These are phyloP conservation scores for Halophytophthora batemanensis DNA, from an alignment of 352 stramenopile genomes.

Conservation along the genomic window DNA sequence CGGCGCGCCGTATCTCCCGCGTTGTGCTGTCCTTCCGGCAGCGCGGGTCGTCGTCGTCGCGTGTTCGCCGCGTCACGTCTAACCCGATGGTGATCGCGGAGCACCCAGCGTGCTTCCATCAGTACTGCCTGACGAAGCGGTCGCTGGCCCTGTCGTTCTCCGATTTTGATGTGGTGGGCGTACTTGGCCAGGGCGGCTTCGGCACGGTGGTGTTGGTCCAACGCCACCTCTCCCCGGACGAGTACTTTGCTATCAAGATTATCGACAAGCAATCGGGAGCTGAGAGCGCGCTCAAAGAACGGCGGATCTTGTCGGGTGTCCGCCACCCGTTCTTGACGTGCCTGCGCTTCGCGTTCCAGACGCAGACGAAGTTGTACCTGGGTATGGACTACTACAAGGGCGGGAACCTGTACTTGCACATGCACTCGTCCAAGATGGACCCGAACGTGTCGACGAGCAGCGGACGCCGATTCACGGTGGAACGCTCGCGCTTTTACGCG, in stretches of 20 bases:
- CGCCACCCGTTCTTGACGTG: slow-evolving; percentile 80
- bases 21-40: slow-evolving; percentile 83
- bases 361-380: slow-evolving; percentile 76
- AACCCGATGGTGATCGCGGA: slow-evolving; percentile 79
- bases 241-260: slow-evolving; percentile 88
- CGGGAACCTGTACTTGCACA: slow-evolving; percentile 84
- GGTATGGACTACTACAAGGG: slow-evolving; percentile 86
- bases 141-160: slow-evolving; percentile 81
- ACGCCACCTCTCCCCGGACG: slow-evolving; percentile 66
- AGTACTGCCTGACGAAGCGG: slow-evolving; percentile 80
- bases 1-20: slow-evolving; percentile 77
- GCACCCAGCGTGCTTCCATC: slow-evolving; percentile 77
- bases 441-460: slow-evolving; percentile 72
- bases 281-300: slow-evolving; percentile 72
- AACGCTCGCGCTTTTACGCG: slow-evolving; percentile 82
- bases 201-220: slow-evolving; percentile 82
- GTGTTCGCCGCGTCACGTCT: slow-evolving; percentile 49
- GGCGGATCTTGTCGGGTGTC: slow-evolving; percentile 70
- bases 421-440: slow-evolving; percentile 84
- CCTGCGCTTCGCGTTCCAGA: slow-evolving; percentile 86
- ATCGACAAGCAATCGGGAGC: slow-evolving; percentile 81
- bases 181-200: slow-evolving; percentile 78
- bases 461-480: slow-evolving; percentile 63
- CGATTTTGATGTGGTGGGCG: slow-evolving; percentile 82
- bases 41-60: slow-evolving; percentile 38